phyloP scores from a whole-genome alignment of 2,329 filamentous ascomycete genomes.

The Alternaria viburni region DNA sequence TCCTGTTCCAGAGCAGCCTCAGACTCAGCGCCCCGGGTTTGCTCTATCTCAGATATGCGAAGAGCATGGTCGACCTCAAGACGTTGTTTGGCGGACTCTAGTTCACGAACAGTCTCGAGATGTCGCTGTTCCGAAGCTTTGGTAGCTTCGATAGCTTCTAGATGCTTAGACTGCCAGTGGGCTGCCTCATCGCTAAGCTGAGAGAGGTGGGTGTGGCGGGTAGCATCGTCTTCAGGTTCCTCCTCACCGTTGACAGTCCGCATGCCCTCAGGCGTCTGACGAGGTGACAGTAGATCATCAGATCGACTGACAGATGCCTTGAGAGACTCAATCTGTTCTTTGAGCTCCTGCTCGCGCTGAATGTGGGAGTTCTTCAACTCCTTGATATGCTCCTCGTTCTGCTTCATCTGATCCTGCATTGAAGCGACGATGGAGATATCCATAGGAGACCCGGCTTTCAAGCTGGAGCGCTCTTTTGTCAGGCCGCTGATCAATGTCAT shows the following conservation, averaged over 20 bases:
- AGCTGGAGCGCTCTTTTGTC: conserved; percentile 88
- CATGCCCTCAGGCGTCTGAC: conserved; percentile 11
- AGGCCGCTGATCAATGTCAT: conserved; percentile 94
- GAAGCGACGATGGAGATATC: conserved; percentile 90
- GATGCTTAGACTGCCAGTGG: conserved; percentile 78
- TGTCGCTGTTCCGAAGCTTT: conserved; percentile 75
- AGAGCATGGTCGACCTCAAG: conserved; percentile 45
- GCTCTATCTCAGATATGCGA: conserved; percentile 39
- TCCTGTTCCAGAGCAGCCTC: conserved; percentile 49
- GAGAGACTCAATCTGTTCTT: conserved; percentile 72
- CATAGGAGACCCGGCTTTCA: conserved; percentile 79
- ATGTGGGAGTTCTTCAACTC: conserved; percentile 74
- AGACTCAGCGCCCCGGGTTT: conserved; percentile 34
- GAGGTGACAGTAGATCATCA: conserved; percentile 28
- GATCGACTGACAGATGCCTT: conserved; percentile 58
- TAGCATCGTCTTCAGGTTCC: conserved; percentile 29
- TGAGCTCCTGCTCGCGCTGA: conserved; percentile 76
- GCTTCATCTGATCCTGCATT: conserved; percentile 85
- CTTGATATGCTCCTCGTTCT: conserved; percentile 79
- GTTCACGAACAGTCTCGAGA: conserved; percentile 71
- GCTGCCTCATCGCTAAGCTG: conserved; percentile 74
- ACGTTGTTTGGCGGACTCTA: conserved; percentile 66
- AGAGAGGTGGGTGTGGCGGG: conserved; percentile 65
- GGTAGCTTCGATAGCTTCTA: conserved; percentile 72
- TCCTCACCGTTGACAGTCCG: conserved; percentile 10